Evolutionary conservation across 768 basidiomycete species (phyloP), one percentile per base, ranked within the genome.

Genomic region (Pholiota molesta): DNA sequence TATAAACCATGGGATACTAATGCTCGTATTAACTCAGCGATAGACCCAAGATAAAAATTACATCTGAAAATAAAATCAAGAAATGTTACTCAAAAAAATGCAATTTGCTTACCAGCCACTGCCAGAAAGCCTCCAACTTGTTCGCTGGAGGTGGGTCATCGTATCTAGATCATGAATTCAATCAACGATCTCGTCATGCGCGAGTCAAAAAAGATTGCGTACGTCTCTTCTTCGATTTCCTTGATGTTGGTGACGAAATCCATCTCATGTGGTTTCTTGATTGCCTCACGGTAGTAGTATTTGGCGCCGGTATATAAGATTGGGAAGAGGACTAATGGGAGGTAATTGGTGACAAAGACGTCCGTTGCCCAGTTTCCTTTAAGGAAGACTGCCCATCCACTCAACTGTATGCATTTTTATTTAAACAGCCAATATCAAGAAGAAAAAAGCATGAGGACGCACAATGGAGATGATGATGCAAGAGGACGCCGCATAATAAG

Each of bases 271-370:
- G 87, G 65, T 37, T 75, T 71, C 49, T 87, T 77, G 28, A 78
- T 66, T 21, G 77, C 77, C 45, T 77, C 75, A 68, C 79, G 82
- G 60, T 79, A 84, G 71, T 79, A 81, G 45, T 89, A 63, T 69
- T 84, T 85, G 62, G 87, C 83, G 14, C 74, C 80, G 44, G 81
- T 9, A 74, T 91, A 97, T 39, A 97, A 69, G 55, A 95, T 57
- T 21, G 93, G 92, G 85, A 95, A 94, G 37, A 89, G 58, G 21
- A 70, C 66, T 5, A 87, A 72, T n/a, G 90, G 91, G 53, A 95
- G 72, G 73, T 96, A 97, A 73, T 86, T 93, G 31, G 94, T 94
- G 58, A 96, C 81, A 67, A 97, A 96, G 19, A 73, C 81, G 39
- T 83, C 86, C 4, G 78, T 79, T 28, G 72, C 70, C 92, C 78